Base-by-base conservation (phyloP, 345 rosid species). In the Citrus hindsii region DNA sequence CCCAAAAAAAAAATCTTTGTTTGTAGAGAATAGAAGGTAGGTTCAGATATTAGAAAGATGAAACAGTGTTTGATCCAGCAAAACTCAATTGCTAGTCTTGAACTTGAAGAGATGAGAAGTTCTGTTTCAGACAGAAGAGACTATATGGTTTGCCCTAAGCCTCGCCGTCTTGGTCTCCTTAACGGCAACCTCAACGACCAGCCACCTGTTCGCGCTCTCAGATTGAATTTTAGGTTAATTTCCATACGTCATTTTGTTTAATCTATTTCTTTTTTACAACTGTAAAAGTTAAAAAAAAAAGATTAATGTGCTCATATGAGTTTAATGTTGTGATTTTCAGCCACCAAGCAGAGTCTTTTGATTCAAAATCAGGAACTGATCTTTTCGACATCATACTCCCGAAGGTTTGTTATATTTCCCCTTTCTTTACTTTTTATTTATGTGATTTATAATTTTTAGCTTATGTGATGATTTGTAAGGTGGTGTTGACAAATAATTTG, bases 361-460 rank as follows among this genome's bases (percentile, higher is more conserved):
- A 92, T 73, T 82, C 97, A 8, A 88, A 82, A 83, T 77, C 90
- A 4, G 88, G 88, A 76, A 78, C 76, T 72, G 97, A 95, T 83
- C 82, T 88, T 79, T 89, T 93, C 83, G 98, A 95, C 78, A 79
- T 89, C 81, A 89, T 92, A 83, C 91, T 92, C 71, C 51, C 91
- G 0, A 91, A 92, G 96, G 99, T 95, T 83, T 22, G 14, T 78
- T 64, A 13, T 1, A 18, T 18, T 53, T 18, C 58, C 58, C 8
- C 21, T 14, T 38, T 74, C 24, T 21, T 66, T 18, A 33, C 9
- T 1, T 22, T 59, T 56, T 24, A 14, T 19, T 73, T 32, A 16
- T 25, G 12, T 72, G 25, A 53, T 53, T 18, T 53, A 28, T 69
- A 69, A 56, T 73, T 40, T 59, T 59, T 22, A 24, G 27, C 12